Percentiles rank a stretch among this genome's conserved stretches.
Evolutionary conservation across 2,329 filamentous ascomycete genomes (phyloP).

Genomic region (Fulvia fulva): DNA sequence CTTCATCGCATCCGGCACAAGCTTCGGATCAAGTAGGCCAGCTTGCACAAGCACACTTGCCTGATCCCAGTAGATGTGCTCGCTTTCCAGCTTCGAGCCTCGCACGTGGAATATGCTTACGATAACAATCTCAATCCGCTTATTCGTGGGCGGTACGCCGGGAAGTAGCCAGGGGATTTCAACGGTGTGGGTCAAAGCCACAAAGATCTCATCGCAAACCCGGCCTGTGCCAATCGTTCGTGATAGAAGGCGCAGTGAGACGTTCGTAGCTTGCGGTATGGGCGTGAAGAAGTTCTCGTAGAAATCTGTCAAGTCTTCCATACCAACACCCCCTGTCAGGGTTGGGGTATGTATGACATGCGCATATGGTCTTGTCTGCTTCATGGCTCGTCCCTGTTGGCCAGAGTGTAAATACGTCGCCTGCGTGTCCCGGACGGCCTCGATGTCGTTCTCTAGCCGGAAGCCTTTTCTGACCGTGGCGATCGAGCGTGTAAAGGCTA

Average conservation of each 20-base stretch:
- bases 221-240: constrained; percentile 56
- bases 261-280: constrained; percentile 43
- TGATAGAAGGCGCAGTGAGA: constrained; percentile 51
- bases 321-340: constrained; percentile 44
- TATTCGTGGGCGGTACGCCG: constrained; percentile 53
- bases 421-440: constrained; percentile 41
- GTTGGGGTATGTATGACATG: constrained; percentile 44
- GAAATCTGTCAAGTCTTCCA: constrained; percentile 46
- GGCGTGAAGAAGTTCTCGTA: constrained; percentile 56
- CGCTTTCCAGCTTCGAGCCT: constrained; percentile 52
- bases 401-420: constrained; percentile 29
- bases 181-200: constrained; percentile 55
- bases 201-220: constrained; percentile 58
- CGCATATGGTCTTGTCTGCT: constrained; percentile 36
- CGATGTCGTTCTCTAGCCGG: constrained; percentile 44
- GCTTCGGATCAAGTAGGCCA: constrained; percentile 55
- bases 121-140: constrained; percentile 52
- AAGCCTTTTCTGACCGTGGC: constrained; percentile 59
- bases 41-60: constrained; percentile 57
- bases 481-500: constrained; percentile 67
- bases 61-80: constrained; percentile 62
- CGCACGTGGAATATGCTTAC: constrained; percentile 55
- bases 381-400: constrained; percentile 36
- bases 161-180: constrained; percentile 59
- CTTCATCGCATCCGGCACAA: constrained; percentile 46